A percentile compares a stretch with the other conserved stretches of the same genome.
phyloP scores from a whole-genome alignment of 495 filamentous ascomycete genomes.

The Penicillium waksmanii region DNA sequence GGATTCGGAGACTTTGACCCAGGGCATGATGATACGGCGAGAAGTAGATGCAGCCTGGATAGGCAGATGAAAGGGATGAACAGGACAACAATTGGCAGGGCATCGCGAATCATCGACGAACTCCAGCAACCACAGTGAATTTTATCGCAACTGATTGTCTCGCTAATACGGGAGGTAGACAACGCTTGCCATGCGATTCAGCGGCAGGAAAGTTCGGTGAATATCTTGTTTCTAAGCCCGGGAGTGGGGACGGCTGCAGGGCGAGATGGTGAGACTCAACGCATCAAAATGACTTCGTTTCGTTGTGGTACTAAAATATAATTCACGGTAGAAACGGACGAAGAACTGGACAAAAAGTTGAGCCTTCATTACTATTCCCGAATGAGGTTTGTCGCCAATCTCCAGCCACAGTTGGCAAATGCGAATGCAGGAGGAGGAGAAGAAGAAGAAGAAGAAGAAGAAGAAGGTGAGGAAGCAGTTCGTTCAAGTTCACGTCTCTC shows the following conservation, averaged over 20 bases:
- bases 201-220: not conserved
- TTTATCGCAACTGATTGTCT: not conserved
- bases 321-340: not conserved
- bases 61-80: no score
- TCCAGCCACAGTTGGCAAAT: not conserved
- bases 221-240: not conserved
- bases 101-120: not conserved
- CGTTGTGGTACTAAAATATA: not conserved
- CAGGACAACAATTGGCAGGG: not conserved
- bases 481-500: not conserved
- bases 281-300: no score
- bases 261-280: not conserved
- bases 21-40: no score
- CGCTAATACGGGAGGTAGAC: not conserved
- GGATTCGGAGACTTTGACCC: no score
- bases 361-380: not conserved
- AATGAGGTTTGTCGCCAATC: not conserved
- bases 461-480: not conserved
- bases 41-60: no score
- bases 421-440: not conserved
- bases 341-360: not conserved
- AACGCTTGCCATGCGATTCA: not conserved
- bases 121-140: not conserved
- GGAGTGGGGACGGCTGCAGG: not conserved
- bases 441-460: no score